Evolutionary conservation across 1,284 basidiomycete species (phyloP), one percentile per base, ranked within the genome.

Genomic region (Moesziomyces sp.): DNA sequence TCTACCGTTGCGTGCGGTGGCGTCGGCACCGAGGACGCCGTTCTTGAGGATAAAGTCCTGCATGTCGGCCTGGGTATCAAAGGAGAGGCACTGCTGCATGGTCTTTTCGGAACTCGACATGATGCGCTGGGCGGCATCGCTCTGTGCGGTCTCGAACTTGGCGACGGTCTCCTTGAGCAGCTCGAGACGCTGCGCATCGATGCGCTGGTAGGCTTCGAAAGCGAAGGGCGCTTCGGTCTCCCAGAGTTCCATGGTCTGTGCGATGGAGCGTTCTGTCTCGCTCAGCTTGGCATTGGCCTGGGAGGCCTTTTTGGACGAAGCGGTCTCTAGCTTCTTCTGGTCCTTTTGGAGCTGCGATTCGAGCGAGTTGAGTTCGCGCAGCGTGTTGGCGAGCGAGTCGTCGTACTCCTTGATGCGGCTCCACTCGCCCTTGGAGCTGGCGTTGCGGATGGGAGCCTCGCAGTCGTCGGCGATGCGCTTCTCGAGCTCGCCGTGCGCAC

Each of bases 391-490:
- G 23, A 84, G 61, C 35, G 44, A 65, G 28, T 83, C 82, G 30
- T 83, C 81, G 49, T 80, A 74, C n/a, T 73, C 63, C 54, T 61
- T 61, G 48, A 83, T 51, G 13, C 60, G 52, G 11, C 66, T 48
- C 81, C 81, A 83, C 35, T 80, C 80, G 44, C 74, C 82, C 10
- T 58, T 66, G 44, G 60, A 63, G 51, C 77, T 68, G 21, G 84
- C 63, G 8, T 67, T 58, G 44, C 84, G 81, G 18, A 85, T 75
- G n/a, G 71, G 67, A 30, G 77, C 73, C 56, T 84, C 82, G 52
- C 81, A 78, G n/a, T 84, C 84, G 23, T 78, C 60, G 14, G 76
- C 78, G 40, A 85, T 73, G 44, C 80, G 78, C 46, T 62, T 65
- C 43, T 79, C 76, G 42, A 83, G 57, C 40, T 80, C 83, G 34